Percentiles rank a stretch among this genome's conserved stretches.
These are phyloP conservation scores for Pythium grandisporangium DNA, from an alignment of 352 stramenopile species.

Conservation along the genomic window DNA sequence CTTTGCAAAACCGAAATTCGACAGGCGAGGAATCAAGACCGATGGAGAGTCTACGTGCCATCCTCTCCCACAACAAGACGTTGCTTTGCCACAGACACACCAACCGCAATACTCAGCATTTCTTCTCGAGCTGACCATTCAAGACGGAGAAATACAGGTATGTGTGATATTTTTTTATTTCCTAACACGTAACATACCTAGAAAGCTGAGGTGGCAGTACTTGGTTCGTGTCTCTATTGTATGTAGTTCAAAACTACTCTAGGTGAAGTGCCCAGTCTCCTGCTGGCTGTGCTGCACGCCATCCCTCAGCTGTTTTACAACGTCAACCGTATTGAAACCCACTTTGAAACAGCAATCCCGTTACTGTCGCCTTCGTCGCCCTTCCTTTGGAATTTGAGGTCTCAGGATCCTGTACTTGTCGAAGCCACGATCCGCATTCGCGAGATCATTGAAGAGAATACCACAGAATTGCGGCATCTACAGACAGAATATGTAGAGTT, in stretches of 20 bases:
- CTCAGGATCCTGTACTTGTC: conserved; percentile 51
- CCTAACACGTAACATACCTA: too few species aligned
- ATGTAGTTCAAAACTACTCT: conserved; percentile 41
- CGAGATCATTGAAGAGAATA: conserved; percentile 49
- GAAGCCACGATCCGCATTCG: conserved; percentile 46
- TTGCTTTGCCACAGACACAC: too few species aligned
- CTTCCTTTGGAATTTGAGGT: conserved; percentile 63
- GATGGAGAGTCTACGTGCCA: too few species aligned
- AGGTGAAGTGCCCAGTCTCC: conserved; percentile 36
- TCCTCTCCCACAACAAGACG: too few species aligned
- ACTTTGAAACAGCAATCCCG: conserved; percentile 20
- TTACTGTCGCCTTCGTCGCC: conserved; percentile 11
- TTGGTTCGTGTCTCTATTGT: not conserved
- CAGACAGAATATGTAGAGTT: conserved; percentile 32
- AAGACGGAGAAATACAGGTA: conserved; percentile 15
- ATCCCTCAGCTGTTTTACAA: conserved; percentile 59
- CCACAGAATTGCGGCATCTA: conserved; percentile 24
- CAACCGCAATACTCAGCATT: conserved; percentile 6
- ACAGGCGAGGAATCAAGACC: too few species aligned
- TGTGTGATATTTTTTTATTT: not conserved
- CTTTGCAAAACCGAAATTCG: conserved; percentile 21
- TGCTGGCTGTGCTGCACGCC: conserved; percentile 66
- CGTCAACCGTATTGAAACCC: conserved; percentile 47
- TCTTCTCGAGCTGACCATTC: conserved; percentile 12
- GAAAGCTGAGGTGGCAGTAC: not conserved